Evolutionary conservation across 805 yeast genomes (phyloP).

Genomic region (Ogataea henricii): DNA sequence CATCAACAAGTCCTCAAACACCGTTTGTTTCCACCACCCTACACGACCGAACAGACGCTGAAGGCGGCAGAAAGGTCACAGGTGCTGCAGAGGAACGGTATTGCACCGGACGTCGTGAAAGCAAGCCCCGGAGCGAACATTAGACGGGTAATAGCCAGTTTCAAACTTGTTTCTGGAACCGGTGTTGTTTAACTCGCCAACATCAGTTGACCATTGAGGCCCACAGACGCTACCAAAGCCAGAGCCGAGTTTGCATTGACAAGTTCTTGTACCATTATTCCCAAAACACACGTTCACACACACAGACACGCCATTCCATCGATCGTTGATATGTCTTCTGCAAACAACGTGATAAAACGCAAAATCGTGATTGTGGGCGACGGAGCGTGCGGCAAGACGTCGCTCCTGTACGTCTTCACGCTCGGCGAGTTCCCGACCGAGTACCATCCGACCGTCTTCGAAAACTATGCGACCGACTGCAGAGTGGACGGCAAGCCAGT

Average conservation of each 20-base stretch:
- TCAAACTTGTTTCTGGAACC: not conserved
- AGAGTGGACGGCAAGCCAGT: slow-evolving; percentile 92
- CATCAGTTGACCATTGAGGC: not conserved
- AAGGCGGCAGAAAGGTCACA: slow-evolving; percentile 2
- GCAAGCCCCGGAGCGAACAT: not conserved
- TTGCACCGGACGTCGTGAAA: not conserved
- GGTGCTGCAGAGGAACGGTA: not conserved
- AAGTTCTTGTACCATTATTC: not conserved
- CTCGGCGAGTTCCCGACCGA: slow-evolving; percentile 91
- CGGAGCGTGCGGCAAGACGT: slow-evolving; percentile 94
- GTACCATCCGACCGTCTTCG: slow-evolving; percentile 93
- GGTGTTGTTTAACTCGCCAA: not conserved
- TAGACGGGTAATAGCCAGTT: not conserved
- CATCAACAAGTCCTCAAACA: not conserved
- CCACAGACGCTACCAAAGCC: not conserved
- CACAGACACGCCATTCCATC: not conserved
- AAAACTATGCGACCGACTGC: slow-evolving; percentile 91
- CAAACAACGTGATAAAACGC: slow-evolving; percentile 48
- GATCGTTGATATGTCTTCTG: not conserved
- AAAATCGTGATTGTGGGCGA: slow-evolving; percentile 92
- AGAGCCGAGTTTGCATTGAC: not conserved
- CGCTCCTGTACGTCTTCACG: slow-evolving; percentile 86
- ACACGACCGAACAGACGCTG: not conserved
- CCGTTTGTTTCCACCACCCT: not conserved
- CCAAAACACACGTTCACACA: not conserved